Percentiles rank a stretch among this genome's conserved stretches.
phyloP scores from a whole-genome alignment of 352 stramenopile species.

The Phytophthora pinifolia region DNA sequence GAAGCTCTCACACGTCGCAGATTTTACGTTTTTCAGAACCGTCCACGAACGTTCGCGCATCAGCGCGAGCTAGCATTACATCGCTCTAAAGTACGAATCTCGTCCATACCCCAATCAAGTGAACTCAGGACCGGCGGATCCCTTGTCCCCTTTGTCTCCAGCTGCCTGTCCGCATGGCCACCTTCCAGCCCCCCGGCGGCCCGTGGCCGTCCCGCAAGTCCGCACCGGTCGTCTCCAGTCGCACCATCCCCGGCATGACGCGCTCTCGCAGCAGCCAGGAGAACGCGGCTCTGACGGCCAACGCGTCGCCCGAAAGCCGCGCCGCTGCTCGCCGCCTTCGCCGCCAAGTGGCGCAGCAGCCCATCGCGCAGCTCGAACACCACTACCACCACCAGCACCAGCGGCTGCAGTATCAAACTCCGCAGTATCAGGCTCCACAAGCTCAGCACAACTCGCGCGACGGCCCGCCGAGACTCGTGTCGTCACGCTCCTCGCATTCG shows the following conservation, averaged over 20 bases:
- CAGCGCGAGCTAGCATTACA: conserved; percentile 6
- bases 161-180: background rate
- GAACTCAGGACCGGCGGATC: conserved; percentile 6
- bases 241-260: conserved; percentile 25
- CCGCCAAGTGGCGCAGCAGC: conserved; percentile 31
- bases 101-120: conserved; percentile 5
- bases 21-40: background rate
- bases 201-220: conserved; percentile 12
- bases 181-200: conserved; percentile 13
- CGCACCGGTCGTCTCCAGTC: conserved; percentile 9
- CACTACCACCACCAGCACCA: conserved; percentile 34
- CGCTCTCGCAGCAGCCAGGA: conserved; percentile 21
- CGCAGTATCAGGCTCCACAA: conserved; percentile 5
- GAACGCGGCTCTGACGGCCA: conserved; percentile 15
- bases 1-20: too few relatives aligned
- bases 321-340: conserved; percentile 24
- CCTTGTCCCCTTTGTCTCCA: background rate
- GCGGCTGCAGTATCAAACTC: conserved; percentile 1
- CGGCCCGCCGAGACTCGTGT: conserved; percentile 20
- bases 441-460: conserved; percentile 15
- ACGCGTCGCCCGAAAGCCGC: conserved; percentile 19
- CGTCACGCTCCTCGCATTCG: conserved; percentile 8
- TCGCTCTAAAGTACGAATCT: too few relatives aligned
- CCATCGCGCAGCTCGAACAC: conserved; percentile 37
- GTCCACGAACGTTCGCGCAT: conserved; percentile 13